Percentiles rank a stretch among this genome's conserved stretches.
Conservation (phyloP, 2,329 filamentous ascomycete species). For the Aspergillus puulaauensis region DNA sequence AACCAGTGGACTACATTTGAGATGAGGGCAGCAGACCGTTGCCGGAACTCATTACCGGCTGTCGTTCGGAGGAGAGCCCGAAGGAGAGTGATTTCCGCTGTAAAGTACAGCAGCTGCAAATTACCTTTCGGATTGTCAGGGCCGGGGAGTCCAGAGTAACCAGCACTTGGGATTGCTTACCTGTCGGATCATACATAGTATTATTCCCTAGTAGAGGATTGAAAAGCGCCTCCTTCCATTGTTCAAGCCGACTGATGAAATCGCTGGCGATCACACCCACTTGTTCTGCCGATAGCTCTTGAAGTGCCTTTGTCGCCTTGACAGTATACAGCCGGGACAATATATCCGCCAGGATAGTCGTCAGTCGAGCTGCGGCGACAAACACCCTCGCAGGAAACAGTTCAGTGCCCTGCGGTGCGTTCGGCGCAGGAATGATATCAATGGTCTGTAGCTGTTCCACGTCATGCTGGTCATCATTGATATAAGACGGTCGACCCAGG, state of each 20-base stretch:
- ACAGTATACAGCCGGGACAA: neutral
- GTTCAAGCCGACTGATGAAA: neutral
- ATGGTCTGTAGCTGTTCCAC: neutral
- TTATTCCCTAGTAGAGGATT: neutral
- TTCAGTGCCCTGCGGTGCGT: neutral
- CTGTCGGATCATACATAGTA: neutral
- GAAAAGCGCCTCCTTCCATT: neutral
- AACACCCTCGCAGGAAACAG: neutral
- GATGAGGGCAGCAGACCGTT: neutral
- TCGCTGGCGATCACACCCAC: neutral
- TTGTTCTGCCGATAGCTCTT: neutral
- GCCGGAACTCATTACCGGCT: neutral
- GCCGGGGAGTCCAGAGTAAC: too few species aligned
- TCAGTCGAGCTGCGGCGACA: neutral
- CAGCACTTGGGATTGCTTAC: too few species aligned
- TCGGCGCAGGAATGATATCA: neutral
- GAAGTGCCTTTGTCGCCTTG: neutral
- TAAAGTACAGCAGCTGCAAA: neutral
- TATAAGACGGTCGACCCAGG: neutral
- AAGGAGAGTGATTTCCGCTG: neutral
- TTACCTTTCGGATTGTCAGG: neutral
- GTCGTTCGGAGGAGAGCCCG: slow-evolving; percentile 23
- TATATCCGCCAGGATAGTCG: neutral
- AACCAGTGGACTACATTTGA: neutral
- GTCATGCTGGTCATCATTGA: neutral